Evolutionary conservation across 2,329 filamentous ascomycete genomes (phyloP).

Genomic region (Phialocephala subalpina): DNA sequence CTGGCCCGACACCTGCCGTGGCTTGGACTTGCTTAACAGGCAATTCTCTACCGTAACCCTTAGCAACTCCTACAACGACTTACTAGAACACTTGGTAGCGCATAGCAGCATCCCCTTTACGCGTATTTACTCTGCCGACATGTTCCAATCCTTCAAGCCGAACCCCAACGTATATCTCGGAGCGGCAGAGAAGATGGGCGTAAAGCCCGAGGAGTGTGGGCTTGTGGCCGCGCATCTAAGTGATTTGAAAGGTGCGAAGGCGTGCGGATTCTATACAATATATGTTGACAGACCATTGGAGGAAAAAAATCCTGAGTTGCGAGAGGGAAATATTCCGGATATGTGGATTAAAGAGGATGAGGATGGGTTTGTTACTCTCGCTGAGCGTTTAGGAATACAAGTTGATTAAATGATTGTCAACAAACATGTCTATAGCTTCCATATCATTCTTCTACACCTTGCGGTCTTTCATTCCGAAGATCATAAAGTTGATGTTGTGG

Average conservation of each 20-base stretch:
- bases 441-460: too few relatives aligned
- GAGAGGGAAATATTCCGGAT: too few relatives aligned
- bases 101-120: constrained; percentile 67
- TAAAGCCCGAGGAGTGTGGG: constrained; percentile 64
- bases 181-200: constrained; percentile 64
- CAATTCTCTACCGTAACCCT: constrained; percentile 51
- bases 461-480: too few relatives aligned
- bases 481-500: too few relatives aligned
- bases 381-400: too few relatives aligned
- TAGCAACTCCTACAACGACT: constrained; percentile 73
- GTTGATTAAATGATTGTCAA: too few relatives aligned
- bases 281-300: too few relatives aligned
- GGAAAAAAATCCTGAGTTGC: too few relatives aligned
- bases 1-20: constrained; percentile 68
- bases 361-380: too few relatives aligned
- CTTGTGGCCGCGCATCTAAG: constrained; percentile 79
- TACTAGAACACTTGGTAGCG: constrained; percentile 68
- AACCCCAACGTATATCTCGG: constrained; percentile 71
- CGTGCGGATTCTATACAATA: too few relatives aligned
- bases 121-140: constrained; percentile 70
- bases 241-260: constrained; percentile 71
- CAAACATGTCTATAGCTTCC: too few relatives aligned
- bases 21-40: constrained; percentile 60
- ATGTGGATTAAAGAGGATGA: too few relatives aligned
- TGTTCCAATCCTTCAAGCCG: constrained; percentile 79